A percentile compares a stretch with the other conserved stretches of the same genome.
Evolutionary conservation across 208 protist genomes (phyloP).

Genomic region (Leishmania tarentolae): DNA sequence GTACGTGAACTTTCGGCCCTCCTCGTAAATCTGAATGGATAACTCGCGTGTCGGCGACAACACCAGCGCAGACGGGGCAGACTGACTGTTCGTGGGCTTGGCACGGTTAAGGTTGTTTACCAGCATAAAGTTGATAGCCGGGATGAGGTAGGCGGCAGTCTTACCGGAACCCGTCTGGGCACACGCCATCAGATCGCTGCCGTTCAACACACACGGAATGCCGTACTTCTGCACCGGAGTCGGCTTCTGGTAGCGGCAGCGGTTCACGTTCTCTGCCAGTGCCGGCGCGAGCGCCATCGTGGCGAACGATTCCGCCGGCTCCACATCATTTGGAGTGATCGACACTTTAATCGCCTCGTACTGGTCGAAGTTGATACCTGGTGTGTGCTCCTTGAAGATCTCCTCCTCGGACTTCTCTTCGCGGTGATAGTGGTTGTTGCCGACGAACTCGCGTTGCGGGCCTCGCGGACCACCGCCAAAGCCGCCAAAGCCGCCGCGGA

Average conservation of each 20-base stretch:
- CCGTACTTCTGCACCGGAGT: slow-evolving; percentile 99
- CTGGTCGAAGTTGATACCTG: slow-evolving; percentile 94
- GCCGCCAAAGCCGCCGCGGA: slow-evolving; percentile 35
- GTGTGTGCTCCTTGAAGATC: slow-evolving; percentile 91
- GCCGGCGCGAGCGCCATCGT: slow-evolving; percentile 87
- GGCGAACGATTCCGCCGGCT: slow-evolving; percentile 75
- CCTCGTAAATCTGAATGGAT: slow-evolving; percentile 97
- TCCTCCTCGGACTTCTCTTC: slow-evolving; percentile 90
- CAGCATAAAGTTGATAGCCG: slow-evolving; percentile 94
- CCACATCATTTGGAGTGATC: slow-evolving; percentile 83
- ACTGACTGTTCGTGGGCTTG: slow-evolving; percentile 51
- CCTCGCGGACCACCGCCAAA: slow-evolving; percentile 30
- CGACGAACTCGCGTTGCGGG: slow-evolving; percentile 29
- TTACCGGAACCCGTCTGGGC: slow-evolving; percentile 99
- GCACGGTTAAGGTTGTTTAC: slow-evolving; percentile 67
- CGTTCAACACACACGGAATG: slow-evolving; percentile 94
- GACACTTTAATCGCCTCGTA: slow-evolving; percentile 90
- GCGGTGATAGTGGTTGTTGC: slow-evolving; percentile 72
- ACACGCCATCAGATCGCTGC: slow-evolving; percentile 98
- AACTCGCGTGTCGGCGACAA: slow-evolving; percentile 98
- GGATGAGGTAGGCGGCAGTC: slow-evolving; percentile 98
- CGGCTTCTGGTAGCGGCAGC: slow-evolving; percentile 96
- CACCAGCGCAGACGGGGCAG: slow-evolving; percentile 93
- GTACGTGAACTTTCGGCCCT: slow-evolving; percentile 97
- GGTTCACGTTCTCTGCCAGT: slow-evolving; percentile 93